Evolutionary conservation across 2,329 filamentous ascomycete genomes (phyloP).

Genomic region (Cercospora zeae-maydis): DNA sequence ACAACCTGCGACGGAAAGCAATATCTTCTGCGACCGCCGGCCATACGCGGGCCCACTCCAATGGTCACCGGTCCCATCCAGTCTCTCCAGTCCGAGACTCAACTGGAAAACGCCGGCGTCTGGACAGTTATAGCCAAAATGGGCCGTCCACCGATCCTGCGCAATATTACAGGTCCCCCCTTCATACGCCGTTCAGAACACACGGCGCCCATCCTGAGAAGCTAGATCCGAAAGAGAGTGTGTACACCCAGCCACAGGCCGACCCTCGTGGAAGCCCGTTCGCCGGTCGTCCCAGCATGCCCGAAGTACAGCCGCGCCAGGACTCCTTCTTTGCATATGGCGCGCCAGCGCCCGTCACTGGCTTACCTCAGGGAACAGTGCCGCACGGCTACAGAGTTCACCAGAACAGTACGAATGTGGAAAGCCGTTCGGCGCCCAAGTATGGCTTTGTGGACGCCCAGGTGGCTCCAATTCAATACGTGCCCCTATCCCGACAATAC

Average conservation of each 20-base stretch:
- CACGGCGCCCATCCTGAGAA: neutral
- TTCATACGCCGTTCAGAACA: neutral
- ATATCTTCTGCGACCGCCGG: slow-evolving; percentile 14
- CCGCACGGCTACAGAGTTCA: neutral
- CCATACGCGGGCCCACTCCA: neutral
- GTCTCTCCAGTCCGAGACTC: slow-evolving; percentile 13
- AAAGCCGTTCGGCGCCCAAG: neutral
- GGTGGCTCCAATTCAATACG: slow-evolving; percentile 26
- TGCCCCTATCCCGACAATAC: slow-evolving; percentile 7
- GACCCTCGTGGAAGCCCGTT: slow-evolving; percentile 8
- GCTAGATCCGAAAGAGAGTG: neutral
- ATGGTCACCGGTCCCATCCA: slow-evolving; percentile 13
- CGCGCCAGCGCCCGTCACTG: neutral
- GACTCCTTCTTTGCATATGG: neutral
- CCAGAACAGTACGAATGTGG: neutral
- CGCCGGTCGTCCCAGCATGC: neutral
- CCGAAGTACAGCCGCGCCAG: neutral
- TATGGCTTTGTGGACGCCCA: slow-evolving; percentile 22
- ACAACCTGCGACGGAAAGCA: slow-evolving; percentile 18
- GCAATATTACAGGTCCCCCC: neutral
- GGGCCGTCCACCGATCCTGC: neutral
- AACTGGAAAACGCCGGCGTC: slow-evolving; percentile 13
- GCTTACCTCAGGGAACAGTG: neutral
- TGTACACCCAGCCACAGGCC: neutral
- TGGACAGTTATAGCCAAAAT: slow-evolving; percentile 10